Percentiles rank a stretch among this genome's conserved stretches.
Evolutionary conservation across 1,284 basidiomycete genomes (phyloP).

Genomic region (Marasmius tenuissimus): DNA sequence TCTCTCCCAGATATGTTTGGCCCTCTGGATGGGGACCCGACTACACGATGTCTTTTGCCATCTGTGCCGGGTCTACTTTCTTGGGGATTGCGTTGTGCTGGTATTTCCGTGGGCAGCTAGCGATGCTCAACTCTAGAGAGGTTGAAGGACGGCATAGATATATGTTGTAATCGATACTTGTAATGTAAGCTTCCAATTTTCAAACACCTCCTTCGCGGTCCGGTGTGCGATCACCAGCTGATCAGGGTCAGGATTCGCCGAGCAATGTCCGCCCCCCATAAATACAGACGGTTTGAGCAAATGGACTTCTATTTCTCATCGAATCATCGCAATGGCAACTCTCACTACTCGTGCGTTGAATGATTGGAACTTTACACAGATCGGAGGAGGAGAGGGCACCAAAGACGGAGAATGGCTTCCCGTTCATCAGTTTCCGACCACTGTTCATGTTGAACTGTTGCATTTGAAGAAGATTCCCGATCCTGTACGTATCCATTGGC

Average conservation of each 20-base stretch:
- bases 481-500: slow-evolving; percentile 52
- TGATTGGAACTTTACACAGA: slow-evolving; percentile 69
- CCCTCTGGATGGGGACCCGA: slow-evolving; percentile 37
- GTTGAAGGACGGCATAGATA: slow-evolving; percentile 53
- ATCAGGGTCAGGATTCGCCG: neutral
- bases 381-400: slow-evolving; percentile 60
- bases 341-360: slow-evolving; percentile 16
- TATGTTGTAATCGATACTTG: slow-evolving; percentile 31
- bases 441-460: slow-evolving; percentile 83
- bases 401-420: slow-evolving; percentile 66
- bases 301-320: neutral
- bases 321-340: neutral
- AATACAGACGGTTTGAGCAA: neutral
- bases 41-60: slow-evolving; percentile 38
- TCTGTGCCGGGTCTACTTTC: slow-evolving; percentile 49
- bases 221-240: neutral
- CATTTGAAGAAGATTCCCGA: slow-evolving; percentile 74
- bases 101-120: slow-evolving; percentile 51
- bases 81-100: slow-evolving; percentile 56
- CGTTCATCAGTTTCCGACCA: slow-evolving; percentile 71
- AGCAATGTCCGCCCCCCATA: neutral
- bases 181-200: slow-evolving; percentile 3
- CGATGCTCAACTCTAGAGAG: slow-evolving; percentile 34
- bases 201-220: neutral
- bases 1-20: slow-evolving; percentile 40